Conservation (phyloP, 495 filamentous ascomycete genomes). For the Hypomontagnella submonticulosa region DNA sequence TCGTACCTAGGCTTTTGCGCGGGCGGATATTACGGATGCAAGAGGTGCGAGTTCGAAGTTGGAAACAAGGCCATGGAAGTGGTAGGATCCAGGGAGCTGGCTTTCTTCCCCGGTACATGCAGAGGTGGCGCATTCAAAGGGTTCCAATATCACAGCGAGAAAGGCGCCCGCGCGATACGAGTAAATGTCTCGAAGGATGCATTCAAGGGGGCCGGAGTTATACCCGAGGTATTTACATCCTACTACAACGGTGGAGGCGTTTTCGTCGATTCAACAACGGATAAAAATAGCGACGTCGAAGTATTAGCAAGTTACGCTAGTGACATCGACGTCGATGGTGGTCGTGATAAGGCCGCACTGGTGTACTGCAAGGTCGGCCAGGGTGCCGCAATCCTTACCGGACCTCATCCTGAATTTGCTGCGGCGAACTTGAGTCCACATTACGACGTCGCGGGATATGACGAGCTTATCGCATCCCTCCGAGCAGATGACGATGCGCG, state of each 20-base stretch:
- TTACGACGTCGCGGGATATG: constrained; percentile 70
- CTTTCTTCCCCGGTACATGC: constrained; percentile 88
- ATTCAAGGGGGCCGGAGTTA: constrained; percentile 60
- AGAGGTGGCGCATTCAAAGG: constrained; percentile 88
- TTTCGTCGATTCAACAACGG: constrained; percentile 82
- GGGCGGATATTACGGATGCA: constrained; percentile 89
- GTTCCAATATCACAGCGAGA: constrained; percentile 92
- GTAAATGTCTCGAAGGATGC: constrained; percentile 71
- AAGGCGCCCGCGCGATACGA: constrained; percentile 78
- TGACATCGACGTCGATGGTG: constrained; percentile 79
- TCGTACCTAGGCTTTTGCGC: constrained; percentile 92
- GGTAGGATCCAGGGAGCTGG: constrained; percentile 84
- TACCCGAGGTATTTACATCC: constrained; percentile 73
- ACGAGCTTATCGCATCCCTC: constrained; percentile 73
- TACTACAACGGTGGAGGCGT: constrained; percentile 98
- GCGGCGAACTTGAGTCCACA: constrained; percentile 77
- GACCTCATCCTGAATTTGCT: constrained; percentile 97
- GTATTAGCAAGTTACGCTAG: constrained; percentile 84
- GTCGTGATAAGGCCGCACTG: constrained; percentile 76
- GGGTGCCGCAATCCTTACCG: constrained; percentile 83
- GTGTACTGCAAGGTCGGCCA: constrained; percentile 89
- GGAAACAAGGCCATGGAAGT: constrained; percentile 85
- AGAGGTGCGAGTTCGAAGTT: constrained; percentile 89
- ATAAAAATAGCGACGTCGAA: constrained; percentile 73
- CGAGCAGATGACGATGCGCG: constrained; percentile 76